Conservation (phyloP, 176 grass and related monocot genomes). For the Juncus effusus region DNA sequence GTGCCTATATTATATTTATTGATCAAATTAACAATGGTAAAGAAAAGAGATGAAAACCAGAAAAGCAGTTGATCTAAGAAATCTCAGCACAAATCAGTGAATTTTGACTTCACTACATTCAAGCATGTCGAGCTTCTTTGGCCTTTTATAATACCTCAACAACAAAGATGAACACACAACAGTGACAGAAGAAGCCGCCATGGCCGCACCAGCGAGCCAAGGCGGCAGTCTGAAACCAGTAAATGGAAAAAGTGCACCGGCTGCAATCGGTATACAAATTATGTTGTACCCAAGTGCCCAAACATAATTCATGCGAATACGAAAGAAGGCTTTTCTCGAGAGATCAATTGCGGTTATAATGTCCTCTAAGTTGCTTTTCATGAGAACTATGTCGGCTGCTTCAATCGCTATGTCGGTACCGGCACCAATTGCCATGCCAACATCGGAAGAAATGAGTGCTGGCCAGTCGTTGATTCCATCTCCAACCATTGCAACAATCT, state of each 20-base stretch:
- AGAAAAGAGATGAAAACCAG: too few relatives aligned
- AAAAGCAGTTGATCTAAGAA: not conserved
- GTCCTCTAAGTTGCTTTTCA: conserved; percentile 97
- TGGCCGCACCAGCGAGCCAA: conserved; percentile 85
- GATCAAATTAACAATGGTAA: too few relatives aligned
- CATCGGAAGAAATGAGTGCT: conserved; percentile 74
- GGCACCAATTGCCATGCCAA: conserved; percentile 76
- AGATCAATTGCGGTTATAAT: conserved; percentile 89
- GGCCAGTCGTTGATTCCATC: conserved; percentile 93
- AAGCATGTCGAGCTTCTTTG: conserved; percentile 36
- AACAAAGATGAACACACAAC: conserved; percentile 89
- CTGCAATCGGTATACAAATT: conserved; percentile 68
- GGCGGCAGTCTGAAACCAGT: conserved; percentile 74
- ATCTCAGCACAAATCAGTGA: conserved; percentile 4
- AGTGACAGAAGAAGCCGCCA: conserved; percentile 86
- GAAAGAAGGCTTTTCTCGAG: conserved; percentile 79
- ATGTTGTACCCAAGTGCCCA: conserved; percentile 98
- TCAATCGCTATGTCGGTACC: conserved; percentile 93
- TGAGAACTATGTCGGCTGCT: conserved; percentile 90
- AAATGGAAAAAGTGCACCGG: conserved; percentile 68
- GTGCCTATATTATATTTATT: too few relatives aligned
- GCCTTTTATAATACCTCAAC: conserved; percentile 75
- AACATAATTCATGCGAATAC: conserved; percentile 89
- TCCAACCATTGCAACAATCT: conserved; percentile 83
- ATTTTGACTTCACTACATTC: conserved; percentile 32